Percentiles rank a stretch among this genome's conserved stretches.
These are phyloP conservation scores for Entelexis sorbosivorans DNA, from an alignment of 1,139 yeast genomes.

Conservation along the genomic window DNA sequence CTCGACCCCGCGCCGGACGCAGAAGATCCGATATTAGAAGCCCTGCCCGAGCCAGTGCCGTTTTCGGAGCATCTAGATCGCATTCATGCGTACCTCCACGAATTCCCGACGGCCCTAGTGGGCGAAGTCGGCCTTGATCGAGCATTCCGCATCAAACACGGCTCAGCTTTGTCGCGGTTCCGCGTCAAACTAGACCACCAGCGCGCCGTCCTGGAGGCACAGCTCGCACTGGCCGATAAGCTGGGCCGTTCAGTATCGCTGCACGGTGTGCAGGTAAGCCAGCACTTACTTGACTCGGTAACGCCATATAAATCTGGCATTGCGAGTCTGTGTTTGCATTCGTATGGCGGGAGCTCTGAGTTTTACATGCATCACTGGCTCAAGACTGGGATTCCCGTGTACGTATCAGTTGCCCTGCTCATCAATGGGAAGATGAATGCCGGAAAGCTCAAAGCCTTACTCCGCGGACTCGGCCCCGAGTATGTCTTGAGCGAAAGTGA, in stretches of 20 bases:
- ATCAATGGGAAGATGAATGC: conserved; percentile 37
- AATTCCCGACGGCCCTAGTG: conserved; percentile 33
- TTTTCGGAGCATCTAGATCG: conserved; percentile 35
- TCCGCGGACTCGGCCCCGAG: conserved; percentile 31
- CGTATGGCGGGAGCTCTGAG: conserved; percentile 75
- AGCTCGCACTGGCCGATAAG: conserved; percentile 45
- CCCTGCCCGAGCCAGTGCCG: conserved; percentile 52
- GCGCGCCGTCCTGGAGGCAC: conserved; percentile 38
- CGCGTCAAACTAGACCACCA: conserved; percentile 60
- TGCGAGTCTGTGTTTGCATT: conserved; percentile 53
- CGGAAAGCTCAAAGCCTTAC: conserved; percentile 27
- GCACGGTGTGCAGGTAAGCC: conserved; percentile 78
- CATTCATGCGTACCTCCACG: conserved; percentile 29
- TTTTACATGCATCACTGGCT: conserved; percentile 47
- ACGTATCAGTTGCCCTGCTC: conserved; percentile 49
- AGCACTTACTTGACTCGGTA: conserved; percentile 42
- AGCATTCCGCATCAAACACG: conserved; percentile 34
- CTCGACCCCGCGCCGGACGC: conserved; percentile 35
- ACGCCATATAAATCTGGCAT: conserved; percentile 22
- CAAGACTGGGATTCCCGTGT: conserved; percentile 26
- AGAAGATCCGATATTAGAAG: conserved; percentile 33
- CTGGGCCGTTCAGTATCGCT: conserved; percentile 49
- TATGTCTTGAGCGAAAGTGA: conserved; percentile 49
- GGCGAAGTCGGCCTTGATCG: conserved; percentile 91
- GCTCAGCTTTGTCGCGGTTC: conserved; percentile 35